These are phyloP conservation scores for Bryum argenteum DNA, from an alignment of 225 moss, liverwort and hornwort species.

Conservation along the genomic window DNA sequence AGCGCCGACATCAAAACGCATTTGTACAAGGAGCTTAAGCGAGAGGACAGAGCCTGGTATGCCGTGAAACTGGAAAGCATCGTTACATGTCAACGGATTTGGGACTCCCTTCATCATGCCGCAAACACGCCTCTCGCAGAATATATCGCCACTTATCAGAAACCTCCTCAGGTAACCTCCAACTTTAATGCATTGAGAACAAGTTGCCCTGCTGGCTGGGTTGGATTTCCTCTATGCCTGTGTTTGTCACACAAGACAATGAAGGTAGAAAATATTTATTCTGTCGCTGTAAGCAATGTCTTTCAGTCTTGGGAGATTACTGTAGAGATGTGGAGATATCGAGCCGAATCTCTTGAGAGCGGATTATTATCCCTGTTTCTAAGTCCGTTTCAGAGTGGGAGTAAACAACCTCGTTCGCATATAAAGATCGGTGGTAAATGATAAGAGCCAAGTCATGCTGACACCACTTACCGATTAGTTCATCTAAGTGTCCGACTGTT, in stretches of 20 bases:
- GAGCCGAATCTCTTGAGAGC: not conserved
- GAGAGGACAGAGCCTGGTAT: conserved; percentile 47
- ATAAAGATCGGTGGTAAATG: not conserved
- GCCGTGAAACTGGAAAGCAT: conserved; percentile 54
- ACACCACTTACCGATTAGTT: not conserved
- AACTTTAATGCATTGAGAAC: conserved; percentile 12
- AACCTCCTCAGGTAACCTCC: conserved; percentile 43
- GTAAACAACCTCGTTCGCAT: not conserved
- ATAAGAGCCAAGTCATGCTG: conserved; percentile 7
- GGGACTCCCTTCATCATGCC: conserved; percentile 58
- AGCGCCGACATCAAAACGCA: conserved; percentile 34
- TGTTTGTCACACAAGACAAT: not conserved
- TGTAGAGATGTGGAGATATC: not conserved
- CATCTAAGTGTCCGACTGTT: no score
- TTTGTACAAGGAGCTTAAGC: conserved; percentile 33
- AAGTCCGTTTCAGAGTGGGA: not conserved
- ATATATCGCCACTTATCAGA: conserved; percentile 49
- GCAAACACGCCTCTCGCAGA: conserved; percentile 45
- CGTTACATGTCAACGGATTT: conserved; percentile 61
- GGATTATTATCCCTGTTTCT: not conserved
- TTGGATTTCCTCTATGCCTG: not conserved
- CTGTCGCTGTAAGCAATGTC: not conserved
- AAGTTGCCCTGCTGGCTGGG: not conserved
- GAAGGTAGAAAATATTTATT: not conserved
- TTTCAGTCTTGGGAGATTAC: not conserved